Percentiles rank a stretch among this genome's conserved stretches.
phyloP scores from a whole-genome alignment of 2,329 filamentous ascomycete genomes.

The Stagonosporopsis cucurbitacearum region DNA sequence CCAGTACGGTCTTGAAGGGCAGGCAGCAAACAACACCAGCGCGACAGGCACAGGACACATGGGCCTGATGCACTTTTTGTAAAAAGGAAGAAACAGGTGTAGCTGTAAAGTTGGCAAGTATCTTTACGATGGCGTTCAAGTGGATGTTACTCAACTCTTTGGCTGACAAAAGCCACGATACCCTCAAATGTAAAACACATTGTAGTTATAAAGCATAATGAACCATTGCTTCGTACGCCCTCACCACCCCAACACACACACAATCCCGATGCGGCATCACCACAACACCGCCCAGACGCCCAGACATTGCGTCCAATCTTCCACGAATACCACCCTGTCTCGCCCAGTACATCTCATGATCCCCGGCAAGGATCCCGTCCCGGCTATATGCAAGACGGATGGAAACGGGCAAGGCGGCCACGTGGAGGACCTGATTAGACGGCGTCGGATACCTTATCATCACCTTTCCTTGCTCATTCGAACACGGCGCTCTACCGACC shows the following conservation, averaged over 20 bases:
- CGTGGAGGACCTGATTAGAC: constrained; percentile 22
- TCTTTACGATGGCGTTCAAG: not conserved
- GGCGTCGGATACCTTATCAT: constrained; percentile 37
- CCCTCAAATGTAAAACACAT: constrained; percentile 9
- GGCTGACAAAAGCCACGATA: constrained; percentile 6
- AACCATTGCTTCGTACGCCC: not conserved
- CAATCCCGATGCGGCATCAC: not conserved
- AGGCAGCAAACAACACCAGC: constrained; percentile 1
- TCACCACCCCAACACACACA: not conserved
- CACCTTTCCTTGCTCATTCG: constrained; percentile 17
- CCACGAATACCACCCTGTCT: constrained; percentile 5
- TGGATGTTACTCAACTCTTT: constrained; percentile 5
- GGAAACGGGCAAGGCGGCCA: constrained; percentile 2
- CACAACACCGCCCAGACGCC: constrained; percentile 7
- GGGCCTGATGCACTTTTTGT: constrained; percentile 17
- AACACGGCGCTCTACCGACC: not conserved
- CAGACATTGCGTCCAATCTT: not conserved
- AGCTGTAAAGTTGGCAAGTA: not conserved
- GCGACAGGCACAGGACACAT: constrained; percentile 6
- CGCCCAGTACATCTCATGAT: not conserved
- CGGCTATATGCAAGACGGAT: constrained; percentile 18
- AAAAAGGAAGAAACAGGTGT: not conserved
- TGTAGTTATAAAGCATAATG: not conserved
- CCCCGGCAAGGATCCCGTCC: constrained; percentile 5
- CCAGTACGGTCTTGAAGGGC: constrained; percentile 55